A percentile compares a stretch with the other conserved stretches of the same genome.
Evolutionary conservation across 495 filamentous ascomycete species (phyloP).

Genomic region (Hypoxylon fragiforme): DNA sequence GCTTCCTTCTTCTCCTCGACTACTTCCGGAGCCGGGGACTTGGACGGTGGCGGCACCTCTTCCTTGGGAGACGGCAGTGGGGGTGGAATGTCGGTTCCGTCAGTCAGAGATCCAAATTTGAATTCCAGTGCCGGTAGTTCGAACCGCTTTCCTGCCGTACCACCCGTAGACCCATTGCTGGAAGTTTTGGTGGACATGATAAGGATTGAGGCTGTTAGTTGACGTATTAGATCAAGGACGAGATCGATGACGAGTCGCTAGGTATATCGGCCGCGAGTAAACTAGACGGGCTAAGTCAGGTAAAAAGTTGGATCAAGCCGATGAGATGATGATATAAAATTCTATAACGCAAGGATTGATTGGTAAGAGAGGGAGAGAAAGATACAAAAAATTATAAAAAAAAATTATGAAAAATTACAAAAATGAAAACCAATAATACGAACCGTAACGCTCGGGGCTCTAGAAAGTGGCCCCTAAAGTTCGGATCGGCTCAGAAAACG

Average conservation of each 20-base stretch:
- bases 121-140: conserved; percentile 57
- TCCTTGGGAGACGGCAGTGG: conserved; percentile 56
- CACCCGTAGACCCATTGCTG: conserved; percentile 25
- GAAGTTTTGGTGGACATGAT: conserved; percentile 30
- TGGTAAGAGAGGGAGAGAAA: conserved; percentile 7
- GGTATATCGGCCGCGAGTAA: conserved; percentile 1
- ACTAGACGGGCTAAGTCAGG: too few relatives aligned
- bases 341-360: conserved; percentile 11
- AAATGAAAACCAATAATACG: conserved; percentile 15
- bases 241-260: conserved; percentile 19
- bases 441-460: conserved; percentile 26
- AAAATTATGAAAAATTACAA: too few relatives aligned
- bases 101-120: conserved; percentile 56
- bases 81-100: conserved; percentile 61
- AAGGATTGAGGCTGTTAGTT: conserved; percentile 7
- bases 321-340: conserved; percentile 18
- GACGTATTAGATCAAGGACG: conserved; percentile 7
- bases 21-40: conserved; percentile 32
- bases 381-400: too few relatives aligned
- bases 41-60: conserved; percentile 42
- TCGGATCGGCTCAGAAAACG: conserved; percentile 23
- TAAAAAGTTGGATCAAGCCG: too few relatives aligned
- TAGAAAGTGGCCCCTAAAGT: conserved; percentile 19
- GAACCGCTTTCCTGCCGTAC: conserved; percentile 46
- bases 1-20: conserved; percentile 33